Percentiles rank a stretch among this genome's conserved stretches.
Evolutionary conservation across 805 yeast genomes (phyloP).

Genomic region (Saturnispora silvae): DNA sequence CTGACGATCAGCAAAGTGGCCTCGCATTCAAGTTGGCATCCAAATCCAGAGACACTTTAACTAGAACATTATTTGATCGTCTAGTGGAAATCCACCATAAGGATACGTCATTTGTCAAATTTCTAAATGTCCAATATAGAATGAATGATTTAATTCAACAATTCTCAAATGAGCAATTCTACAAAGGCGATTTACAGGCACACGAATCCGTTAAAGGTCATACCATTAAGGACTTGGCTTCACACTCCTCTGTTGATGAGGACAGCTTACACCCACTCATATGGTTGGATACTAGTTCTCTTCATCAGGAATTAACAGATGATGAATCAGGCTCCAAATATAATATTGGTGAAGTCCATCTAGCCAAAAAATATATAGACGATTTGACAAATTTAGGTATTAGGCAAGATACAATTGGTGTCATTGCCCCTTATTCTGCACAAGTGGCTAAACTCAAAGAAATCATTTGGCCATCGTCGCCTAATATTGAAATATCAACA

Average conservation of each 20-base stretch:
- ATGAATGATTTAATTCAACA: conserved; percentile 74
- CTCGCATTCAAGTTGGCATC: conserved; percentile 13
- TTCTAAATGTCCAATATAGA: conserved; percentile 74
- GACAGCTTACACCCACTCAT: conserved; percentile 34
- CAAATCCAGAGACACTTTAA: conserved; percentile 37
- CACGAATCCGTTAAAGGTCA: conserved; percentile 44
- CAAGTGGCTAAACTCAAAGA: conserved; percentile 60
- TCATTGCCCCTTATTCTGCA: conserved; percentile 85
- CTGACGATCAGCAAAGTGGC: conserved; percentile 22
- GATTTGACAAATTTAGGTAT: conserved; percentile 45
- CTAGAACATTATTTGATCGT: conserved; percentile 72
- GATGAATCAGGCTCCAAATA: conserved; percentile 39
- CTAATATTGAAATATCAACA: conserved; percentile 65
- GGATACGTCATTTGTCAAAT: conserved; percentile 26
- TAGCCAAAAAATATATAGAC: conserved; percentile 49
- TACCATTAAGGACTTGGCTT: conserved; percentile 41
- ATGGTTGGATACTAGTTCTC: conserved; percentile 92
- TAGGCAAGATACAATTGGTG: conserved; percentile 51
- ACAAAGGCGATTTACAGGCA: conserved; percentile 53
- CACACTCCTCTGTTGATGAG: neutral
- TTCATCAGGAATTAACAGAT: conserved; percentile 49
- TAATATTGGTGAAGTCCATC: conserved; percentile 65
- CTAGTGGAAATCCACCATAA: conserved; percentile 37
- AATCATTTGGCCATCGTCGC: conserved; percentile 27
- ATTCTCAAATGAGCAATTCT: conserved; percentile 62